Evolutionary conservation across 441 rosid species (phyloP), one percentile per base, ranked within the genome.

Genomic region (Pelargonium fulgidum): DNA sequence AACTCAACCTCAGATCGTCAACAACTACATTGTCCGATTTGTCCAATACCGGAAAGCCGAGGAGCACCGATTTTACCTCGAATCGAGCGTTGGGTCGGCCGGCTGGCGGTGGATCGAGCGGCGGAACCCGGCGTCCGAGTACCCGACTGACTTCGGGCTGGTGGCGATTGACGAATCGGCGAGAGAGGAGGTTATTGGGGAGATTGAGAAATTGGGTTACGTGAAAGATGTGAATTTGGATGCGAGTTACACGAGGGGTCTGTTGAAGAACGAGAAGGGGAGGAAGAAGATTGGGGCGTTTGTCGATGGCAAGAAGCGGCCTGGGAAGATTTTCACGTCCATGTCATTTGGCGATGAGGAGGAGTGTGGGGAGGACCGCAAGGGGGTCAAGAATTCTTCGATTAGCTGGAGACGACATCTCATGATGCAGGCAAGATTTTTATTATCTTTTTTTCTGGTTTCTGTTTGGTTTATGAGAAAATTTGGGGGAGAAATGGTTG

Each of bases 51-150:
- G 73, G 64, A 68, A 70, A 61, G 87, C 91, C 16, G 81, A 81
- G 29, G 78, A 81, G 67, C 91, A 88, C 76, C 86, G 84, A 2
- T 52, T 66, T 13, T 86, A 85, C 81, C 84, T 94, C 76, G 81
- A 83, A 76, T 85, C 88, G 17, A 61, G 66, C 70, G 63, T 90
- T 70, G 77, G 78, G 75, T 80, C 88, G 65, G 78, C 44, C 36
- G 89, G 90, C 13, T 92, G 97, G 99, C 78, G 82, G 61, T 90
- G 99, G 99, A 82, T 92, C 85, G 86, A 84, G 82, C 85, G 98
- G 74, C 74, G 71, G 39, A 94, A 92, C 65, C 87, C 91, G 14
- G 97, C 98, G 7, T 76, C 91, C 76, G 79, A 75, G 59, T 94
- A 76, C 65, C 87, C 96, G 13, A 92, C 99, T 24, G 99, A 94